Evolutionary conservation across 768 basidiomycete species (phyloP).

Genomic region (Epithele typhae): DNA sequence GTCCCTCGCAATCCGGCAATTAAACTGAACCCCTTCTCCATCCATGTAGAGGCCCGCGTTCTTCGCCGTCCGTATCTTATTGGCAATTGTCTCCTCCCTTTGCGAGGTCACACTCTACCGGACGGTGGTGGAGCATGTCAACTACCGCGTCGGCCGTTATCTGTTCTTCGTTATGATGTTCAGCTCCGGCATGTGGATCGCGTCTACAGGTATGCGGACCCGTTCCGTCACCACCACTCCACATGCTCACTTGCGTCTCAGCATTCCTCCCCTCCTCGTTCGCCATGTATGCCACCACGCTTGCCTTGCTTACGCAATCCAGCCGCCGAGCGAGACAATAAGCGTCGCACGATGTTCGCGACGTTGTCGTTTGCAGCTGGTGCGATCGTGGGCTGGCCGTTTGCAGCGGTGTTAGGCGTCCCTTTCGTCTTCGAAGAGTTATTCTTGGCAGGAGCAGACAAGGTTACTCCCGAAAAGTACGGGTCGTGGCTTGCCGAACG

Average conservation of each 20-base stretch:
- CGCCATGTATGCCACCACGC: slow-evolving; percentile 82
- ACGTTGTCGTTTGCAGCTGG: slow-evolving; percentile 75
- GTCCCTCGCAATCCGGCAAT: too few relatives aligned
- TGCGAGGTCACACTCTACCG: slow-evolving; percentile 85
- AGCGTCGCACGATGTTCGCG: slow-evolving; percentile 55
- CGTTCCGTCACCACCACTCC: neutral
- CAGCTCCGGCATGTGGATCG: slow-evolving; percentile 95
- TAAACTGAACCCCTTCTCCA: slow-evolving; percentile 9
- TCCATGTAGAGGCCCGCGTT: slow-evolving; percentile 71
- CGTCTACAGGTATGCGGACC: slow-evolving; percentile 69
- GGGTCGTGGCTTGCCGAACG: slow-evolving; percentile 57
- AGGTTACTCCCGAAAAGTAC: slow-evolving; percentile 41
- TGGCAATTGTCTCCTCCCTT: slow-evolving; percentile 68
- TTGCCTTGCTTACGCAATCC: slow-evolving; percentile 73
- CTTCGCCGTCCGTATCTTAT: slow-evolving; percentile 79
- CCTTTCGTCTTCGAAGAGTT: slow-evolving; percentile 92
- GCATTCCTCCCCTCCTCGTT: slow-evolving; percentile 95
- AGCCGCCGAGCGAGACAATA: slow-evolving; percentile 51
- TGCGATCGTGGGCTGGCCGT: slow-evolving; percentile 95
- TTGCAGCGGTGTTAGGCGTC: slow-evolving; percentile 79
- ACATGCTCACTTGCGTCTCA: slow-evolving; percentile 28
- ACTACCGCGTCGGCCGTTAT: slow-evolving; percentile 91
- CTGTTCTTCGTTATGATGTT: slow-evolving; percentile 80
- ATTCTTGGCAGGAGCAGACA: slow-evolving; percentile 70
- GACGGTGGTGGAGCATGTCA: slow-evolving; percentile 74